Conservation (phyloP, 78 protist genomes). For the Dictyostelium discoideum region dicty_2.7 NC_007088.5:4567001-4567500, state of each 20-base stretch:
- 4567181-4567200: conserved; percentile 21
- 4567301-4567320: conserved; percentile 4
- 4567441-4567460: background rate
- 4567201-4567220: background rate
- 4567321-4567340: background rate
- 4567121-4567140: conserved; percentile 32
- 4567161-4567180: conserved; percentile 22
- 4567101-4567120: background rate
- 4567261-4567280: conserved; percentile 11
- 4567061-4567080: conserved; percentile 58
- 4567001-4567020: conserved; percentile 48
- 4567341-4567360: conserved; percentile 35
- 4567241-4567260: background rate
- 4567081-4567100: background rate
- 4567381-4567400: conserved; percentile 7
- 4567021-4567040: conserved; percentile 52
- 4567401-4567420: conserved; percentile 37
- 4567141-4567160: background rate
- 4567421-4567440: conserved; percentile 21
- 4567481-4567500: background rate
- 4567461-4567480: background rate
- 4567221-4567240: background rate
- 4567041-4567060: conserved; percentile 64
- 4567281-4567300: background rate
- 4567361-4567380: background rate